phyloP scores from a whole-genome alignment of 768 basidiomycete species.

The Candolleomyces efflorescens region DNA sequence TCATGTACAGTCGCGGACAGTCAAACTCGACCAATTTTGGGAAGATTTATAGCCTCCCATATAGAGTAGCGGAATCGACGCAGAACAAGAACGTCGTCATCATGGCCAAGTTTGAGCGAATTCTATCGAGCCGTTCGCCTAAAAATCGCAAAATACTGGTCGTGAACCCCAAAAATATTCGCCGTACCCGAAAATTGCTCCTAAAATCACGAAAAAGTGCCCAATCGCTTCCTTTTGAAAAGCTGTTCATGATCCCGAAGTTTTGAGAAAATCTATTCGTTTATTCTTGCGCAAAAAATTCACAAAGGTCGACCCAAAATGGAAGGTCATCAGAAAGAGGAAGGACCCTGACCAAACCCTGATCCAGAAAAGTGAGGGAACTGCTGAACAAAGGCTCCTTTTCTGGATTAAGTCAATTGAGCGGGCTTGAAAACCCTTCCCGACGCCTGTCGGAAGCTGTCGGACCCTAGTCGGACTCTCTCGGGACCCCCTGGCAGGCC shows the following conservation, averaged over 20 bases:
- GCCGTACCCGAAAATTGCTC: not conserved
- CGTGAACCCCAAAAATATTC: not conserved
- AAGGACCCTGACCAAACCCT: not conserved
- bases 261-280: not conserved
- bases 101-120: not conserved
- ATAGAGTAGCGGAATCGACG: not conserved
- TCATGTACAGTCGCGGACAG: not conserved
- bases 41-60: not conserved
- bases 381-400: not conserved
- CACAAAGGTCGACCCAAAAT: not conserved
- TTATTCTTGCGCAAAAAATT: not conserved
- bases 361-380: not conserved
- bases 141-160: too few species aligned
- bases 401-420: too few species aligned
- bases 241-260: not conserved
- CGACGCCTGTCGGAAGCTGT: not conserved
- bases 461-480: not conserved
- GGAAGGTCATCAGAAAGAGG: too few species aligned
- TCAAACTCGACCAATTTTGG: not conserved
- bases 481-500: not conserved
- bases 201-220: not conserved
- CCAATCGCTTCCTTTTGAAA: not conserved
- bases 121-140: not conserved
- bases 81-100: not conserved
- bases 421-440: not conserved